A percentile compares a stretch with the other conserved stretches of the same genome.
Conservation (phyloP, 441 rosid genomes). For the Heliophila coronopifolia region DNA sequence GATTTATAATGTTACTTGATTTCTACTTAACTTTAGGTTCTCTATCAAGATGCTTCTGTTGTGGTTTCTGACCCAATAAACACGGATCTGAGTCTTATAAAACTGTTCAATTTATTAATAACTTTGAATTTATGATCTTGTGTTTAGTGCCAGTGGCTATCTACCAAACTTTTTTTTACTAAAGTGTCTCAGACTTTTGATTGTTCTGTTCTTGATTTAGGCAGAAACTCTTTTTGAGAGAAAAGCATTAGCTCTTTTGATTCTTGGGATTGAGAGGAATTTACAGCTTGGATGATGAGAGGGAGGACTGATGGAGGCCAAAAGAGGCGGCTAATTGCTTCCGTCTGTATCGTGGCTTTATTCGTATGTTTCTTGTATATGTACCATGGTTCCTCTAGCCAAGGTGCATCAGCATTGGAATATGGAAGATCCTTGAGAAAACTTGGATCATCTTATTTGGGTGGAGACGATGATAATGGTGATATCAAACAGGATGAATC, state of each 20-base stretch:
- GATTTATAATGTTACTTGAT: conserved; percentile 12
- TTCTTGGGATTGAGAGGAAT: neutral
- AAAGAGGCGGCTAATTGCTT: conserved; percentile 51
- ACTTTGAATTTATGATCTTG: conserved; percentile 1
- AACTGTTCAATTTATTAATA: conserved; percentile 1
- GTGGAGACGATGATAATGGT: conserved; percentile 65
- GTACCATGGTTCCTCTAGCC: conserved; percentile 54
- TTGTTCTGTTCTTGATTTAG: conserved; percentile 15
- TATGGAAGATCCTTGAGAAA: conserved; percentile 85
- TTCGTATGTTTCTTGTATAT: conserved; percentile 48
- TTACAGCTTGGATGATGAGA: conserved; percentile 41
- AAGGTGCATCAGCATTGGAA: conserved; percentile 67
- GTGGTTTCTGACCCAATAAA: conserved; percentile 20
- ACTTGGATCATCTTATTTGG: conserved; percentile 86
- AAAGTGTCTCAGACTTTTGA: neutral
- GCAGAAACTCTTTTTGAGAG: conserved; percentile 10
- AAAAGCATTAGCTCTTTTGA: neutral
- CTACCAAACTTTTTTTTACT: conserved; percentile 3
- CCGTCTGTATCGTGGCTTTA: conserved; percentile 33
- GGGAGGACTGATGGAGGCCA: conserved; percentile 70
- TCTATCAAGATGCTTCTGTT: conserved; percentile 17
- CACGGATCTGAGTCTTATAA: conserved; percentile 30
- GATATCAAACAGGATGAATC: conserved; percentile 51
- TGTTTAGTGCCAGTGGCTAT: conserved; percentile 9
- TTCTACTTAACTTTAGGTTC: conserved; percentile 15